Evolutionary conservation across 2,329 filamentous ascomycete genomes (phyloP), one percentile per base, ranked within the genome.

Genomic region (Trichoderma guizhouense): DNA sequence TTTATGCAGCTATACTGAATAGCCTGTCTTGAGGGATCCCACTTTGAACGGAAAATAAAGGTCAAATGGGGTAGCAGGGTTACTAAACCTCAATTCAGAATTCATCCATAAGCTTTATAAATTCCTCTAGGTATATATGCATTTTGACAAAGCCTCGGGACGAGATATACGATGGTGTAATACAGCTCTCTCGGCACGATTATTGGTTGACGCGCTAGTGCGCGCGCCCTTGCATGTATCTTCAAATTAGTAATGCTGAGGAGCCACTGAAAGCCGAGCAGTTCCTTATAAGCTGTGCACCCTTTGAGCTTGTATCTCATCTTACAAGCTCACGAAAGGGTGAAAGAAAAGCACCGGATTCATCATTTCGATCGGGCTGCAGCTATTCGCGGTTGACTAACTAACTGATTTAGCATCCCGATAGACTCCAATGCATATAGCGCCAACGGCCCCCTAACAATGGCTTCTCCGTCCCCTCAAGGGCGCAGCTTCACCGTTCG

Each of bases 401-500:
- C 28, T 32, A n/a, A 68, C 24, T 24, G 18, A 18, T 47, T 21
- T 51, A 7, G 47, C 5, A 51, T 5, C 18, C 24, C 24, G n/a
- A 8, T 3, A 57, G 51, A 57, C 15, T 24, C n/a, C 28, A n/a
- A 71, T 71, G 57, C 57, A 28, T 36, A 7, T 21, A 36, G 14
- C 9, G 47, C 32, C 30, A 18, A 58, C 18, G 9, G 28, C 12
- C n/a, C 18, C 34, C 39, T 51, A 12, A 62, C 57, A 60, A 79
- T 78, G 77, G 73, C 75, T 51, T 57, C 73, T 57, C 73, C 73
- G 21, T 61, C 69, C 9, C 71, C 81, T 73, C 80, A 81, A 3
- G 86, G 86, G 66, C 88, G 88, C 61, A 94, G 94, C 83, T 98
- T 99, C 83, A 98, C 96, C 0, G 72, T 91, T 30, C 91, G 96